A percentile compares a stretch with the other conserved stretches of the same genome.
Evolutionary conservation across 2,329 filamentous ascomycete species (phyloP).

Genomic region (Penicillium sp.): DNA sequence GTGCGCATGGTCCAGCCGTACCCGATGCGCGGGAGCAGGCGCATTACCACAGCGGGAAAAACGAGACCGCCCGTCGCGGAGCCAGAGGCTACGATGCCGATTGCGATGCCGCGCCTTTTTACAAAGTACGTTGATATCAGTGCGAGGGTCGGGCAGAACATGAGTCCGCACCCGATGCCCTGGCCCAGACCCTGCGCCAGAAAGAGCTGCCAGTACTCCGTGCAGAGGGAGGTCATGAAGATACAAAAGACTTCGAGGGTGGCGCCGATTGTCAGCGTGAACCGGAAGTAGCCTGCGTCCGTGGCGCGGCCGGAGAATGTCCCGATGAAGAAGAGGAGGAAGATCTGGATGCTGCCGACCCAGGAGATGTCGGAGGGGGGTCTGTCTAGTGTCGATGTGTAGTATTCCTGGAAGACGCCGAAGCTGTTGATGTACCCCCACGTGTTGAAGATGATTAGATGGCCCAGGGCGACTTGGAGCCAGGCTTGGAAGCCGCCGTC

Average conservation of each 20-base stretch:
- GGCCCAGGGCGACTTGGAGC: constrained; percentile 56
- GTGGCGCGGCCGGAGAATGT: constrained; percentile 55
- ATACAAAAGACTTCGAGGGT: constrained; percentile 50
- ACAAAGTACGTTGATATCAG: constrained; percentile 64
- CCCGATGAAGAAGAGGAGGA: constrained; percentile 54
- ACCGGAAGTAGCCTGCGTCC: constrained; percentile 55
- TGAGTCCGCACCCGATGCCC: constrained; percentile 57
- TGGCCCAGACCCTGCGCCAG: constrained; percentile 59
- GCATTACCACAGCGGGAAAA: constrained; percentile 61
- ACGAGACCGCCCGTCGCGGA: constrained; percentile 64
- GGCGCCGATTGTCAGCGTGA: constrained; percentile 46
- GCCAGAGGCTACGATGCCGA: constrained; percentile 62
- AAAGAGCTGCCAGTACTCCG: constrained; percentile 53
- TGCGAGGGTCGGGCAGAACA: constrained; percentile 58
- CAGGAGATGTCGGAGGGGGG: constrained; percentile 54
- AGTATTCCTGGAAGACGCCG: constrained; percentile 59
- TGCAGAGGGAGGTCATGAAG: constrained; percentile 54
- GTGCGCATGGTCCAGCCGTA: constrained; percentile 67
- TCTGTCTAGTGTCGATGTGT: constrained; percentile 44
- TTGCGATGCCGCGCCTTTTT: constrained; percentile 60
- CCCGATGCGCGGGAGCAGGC: constrained; percentile 61
- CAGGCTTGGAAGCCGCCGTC: constrained; percentile 59
- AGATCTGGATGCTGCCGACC: constrained; percentile 56
- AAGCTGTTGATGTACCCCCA: constrained; percentile 60
- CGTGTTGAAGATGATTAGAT: constrained; percentile 59